Conservation (phyloP, 208 protist genomes). For the Lotmaria passim region DNA sequence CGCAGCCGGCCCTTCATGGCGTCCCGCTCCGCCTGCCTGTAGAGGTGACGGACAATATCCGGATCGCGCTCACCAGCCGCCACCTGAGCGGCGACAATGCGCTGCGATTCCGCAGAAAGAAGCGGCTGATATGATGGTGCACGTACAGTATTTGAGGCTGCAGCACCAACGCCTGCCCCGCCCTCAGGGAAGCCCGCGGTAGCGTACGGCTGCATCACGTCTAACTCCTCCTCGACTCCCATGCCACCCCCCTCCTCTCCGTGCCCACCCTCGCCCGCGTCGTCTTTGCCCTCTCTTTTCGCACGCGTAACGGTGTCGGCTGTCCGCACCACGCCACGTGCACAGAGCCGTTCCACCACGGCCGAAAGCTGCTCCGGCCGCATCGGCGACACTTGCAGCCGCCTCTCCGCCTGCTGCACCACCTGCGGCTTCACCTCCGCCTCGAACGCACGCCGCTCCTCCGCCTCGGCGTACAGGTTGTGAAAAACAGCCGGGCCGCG, state of each 20-base stretch:
- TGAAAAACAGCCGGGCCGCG: constrained; percentile 47
- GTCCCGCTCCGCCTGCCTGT: constrained; percentile 30
- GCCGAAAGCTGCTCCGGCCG: constrained; percentile 41
- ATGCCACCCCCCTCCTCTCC: no score
- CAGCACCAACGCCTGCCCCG: not conserved
- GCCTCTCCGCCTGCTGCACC: constrained; percentile 58
- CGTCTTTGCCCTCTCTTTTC: constrained; percentile 1
- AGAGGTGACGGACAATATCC: constrained; percentile 50
- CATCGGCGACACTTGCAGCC: constrained; percentile 31
- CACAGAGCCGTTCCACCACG: constrained; percentile 75
- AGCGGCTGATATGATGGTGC: constrained; percentile 38
- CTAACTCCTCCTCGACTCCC: no score
- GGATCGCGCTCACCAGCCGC: constrained; percentile 44
- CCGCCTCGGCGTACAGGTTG: constrained; percentile 64
- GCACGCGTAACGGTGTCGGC: not conserved
- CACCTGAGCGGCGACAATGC: constrained; percentile 63
- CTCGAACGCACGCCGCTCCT: constrained; percentile 60
- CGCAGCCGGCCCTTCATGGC: constrained; percentile 18
- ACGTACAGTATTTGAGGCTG: not conserved
- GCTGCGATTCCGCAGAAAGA: constrained; percentile 51
- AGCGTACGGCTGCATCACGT: no score
- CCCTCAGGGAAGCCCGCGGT: constrained; percentile 2
- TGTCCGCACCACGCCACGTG: constrained; percentile 35
- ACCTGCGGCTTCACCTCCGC: constrained; percentile 56
- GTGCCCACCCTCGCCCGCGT: not conserved